Percentiles rank a stretch among this genome's conserved stretches.
Conservation (phyloP, 2,329 filamentous ascomycete genomes). For the Seiridium unicorne region DNA sequence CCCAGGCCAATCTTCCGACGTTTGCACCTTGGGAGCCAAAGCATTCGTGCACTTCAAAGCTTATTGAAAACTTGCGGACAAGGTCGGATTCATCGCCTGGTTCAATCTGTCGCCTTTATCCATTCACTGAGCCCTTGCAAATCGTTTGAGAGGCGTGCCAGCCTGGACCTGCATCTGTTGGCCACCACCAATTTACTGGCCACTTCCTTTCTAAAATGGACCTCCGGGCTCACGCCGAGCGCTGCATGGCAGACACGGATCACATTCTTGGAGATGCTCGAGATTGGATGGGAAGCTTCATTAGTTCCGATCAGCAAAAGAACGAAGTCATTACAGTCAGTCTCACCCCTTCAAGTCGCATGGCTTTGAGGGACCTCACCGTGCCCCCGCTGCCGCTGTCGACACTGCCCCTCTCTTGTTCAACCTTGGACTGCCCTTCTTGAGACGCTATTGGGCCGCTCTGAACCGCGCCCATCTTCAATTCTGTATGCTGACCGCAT, state of each 20-base stretch:
- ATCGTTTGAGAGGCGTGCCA: no score
- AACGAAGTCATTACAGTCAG: constrained; percentile 11
- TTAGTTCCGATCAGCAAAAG: constrained; percentile 8
- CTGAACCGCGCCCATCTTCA: not conserved
- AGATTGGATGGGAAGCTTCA: constrained; percentile 10
- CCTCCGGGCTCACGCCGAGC: constrained; percentile 3
- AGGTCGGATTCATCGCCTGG: no score
- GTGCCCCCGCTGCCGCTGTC: no score
- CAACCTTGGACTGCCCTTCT: no score
- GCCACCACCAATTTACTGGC: not conserved
- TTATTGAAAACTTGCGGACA: no score
- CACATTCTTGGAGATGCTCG: constrained; percentile 5
- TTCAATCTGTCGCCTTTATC: no score
- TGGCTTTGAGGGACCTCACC: no score
- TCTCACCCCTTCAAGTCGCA: not conserved
- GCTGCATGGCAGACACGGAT: constrained; percentile 7
- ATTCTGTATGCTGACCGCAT: not conserved
- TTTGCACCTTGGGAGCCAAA: not conserved
- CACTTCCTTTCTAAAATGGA: not conserved
- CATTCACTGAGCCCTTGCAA: no score
- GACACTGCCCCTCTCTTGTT: no score
- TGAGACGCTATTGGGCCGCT: no score
- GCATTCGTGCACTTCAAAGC: no score
- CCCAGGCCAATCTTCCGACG: not conserved
- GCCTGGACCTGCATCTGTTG: not conserved